Conservation (phyloP, 2,329 filamentous ascomycete genomes). For the Blastomyces emzantsi region DNA sequence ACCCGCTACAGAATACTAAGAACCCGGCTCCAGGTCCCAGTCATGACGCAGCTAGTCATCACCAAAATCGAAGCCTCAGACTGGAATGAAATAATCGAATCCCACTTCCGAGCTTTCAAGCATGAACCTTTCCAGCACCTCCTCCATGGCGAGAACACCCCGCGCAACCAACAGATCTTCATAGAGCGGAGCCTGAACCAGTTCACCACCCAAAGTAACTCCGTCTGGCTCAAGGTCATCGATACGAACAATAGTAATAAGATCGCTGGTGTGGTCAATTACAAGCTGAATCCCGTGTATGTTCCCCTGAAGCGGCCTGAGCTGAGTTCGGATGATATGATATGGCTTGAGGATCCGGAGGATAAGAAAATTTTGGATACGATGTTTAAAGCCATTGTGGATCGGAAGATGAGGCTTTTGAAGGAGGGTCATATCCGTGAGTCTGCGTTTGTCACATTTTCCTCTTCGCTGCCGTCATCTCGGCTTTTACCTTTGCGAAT, state of each 20-base stretch:
- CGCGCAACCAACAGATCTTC: conserved; percentile 11
- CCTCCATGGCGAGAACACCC: conserved; percentile 9
- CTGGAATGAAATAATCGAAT: conserved; percentile 14
- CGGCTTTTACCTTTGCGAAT: neutral
- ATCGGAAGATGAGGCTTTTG: conserved; percentile 11
- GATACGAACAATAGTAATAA: conserved; percentile 9
- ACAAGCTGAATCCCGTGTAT: conserved; percentile 12
- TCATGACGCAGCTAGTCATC: conserved; percentile 11
- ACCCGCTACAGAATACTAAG: too few species aligned
- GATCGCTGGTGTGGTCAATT: conserved; percentile 13
- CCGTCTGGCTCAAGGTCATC: conserved; percentile 14
- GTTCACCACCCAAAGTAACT: conserved; percentile 5
- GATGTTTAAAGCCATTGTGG: conserved; percentile 12
- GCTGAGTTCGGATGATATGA: conserved; percentile 9
- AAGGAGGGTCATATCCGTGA: conserved; percentile 15
- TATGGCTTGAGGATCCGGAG: conserved; percentile 14
- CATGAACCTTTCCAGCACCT: conserved; percentile 13
- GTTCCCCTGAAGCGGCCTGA: neutral
- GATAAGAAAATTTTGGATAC: conserved; percentile 11
- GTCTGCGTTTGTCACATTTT: neutral
- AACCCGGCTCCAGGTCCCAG: neutral
- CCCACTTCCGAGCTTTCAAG: conserved; percentile 13
- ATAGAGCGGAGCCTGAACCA: conserved; percentile 9
- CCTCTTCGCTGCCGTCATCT: neutral
- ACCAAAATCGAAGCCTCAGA: conserved; percentile 12